Base-by-base conservation (phyloP, 2,329 filamentous ascomycete genomes). In the Botryosphaeria dothidea region DNA sequence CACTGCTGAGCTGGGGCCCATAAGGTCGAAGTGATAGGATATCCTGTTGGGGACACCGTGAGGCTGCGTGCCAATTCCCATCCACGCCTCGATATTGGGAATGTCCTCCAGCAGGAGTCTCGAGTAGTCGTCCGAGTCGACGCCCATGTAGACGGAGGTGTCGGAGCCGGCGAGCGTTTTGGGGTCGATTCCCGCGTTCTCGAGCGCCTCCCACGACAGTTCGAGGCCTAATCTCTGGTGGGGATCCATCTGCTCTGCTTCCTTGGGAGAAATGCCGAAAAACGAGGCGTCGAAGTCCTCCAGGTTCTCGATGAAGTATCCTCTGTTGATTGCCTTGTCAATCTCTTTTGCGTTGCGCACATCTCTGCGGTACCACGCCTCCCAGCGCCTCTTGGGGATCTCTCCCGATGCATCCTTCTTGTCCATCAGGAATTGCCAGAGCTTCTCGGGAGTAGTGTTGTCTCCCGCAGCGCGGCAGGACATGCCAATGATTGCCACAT, bases 1-100 rank as follows among this genome's bases (percentile, higher is more conserved):
- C 3, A 78, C 68, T 5, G 75, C 72, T n/a, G 68, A 68, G 49
- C 81, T 84, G 0, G 84, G 83, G 4, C 76, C 75, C 65, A 68
- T 70, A 6, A 78, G 67, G 57, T 76, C 71, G 17, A 77, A 64
- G 21, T 70, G 68, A 46, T 77, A 76, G 2, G 74, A 77, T 8
- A 78, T 76, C 5, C 76, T 67, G 67, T 77, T 76, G 9, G 76
- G 72, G 6, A 80, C 69, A 4, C 77, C 76, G 54, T 74, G 76
- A 31, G 71, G 74, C 0, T 77, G 75, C 0, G 77, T 80, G 0
- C 79, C 79, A 46, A 79, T 78, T 1, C 76, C 78, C 74, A 77
- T 78, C 71, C 72, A 78, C 0, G 78, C 72, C 21, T 77, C 75
- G 17, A 80, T 71, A 17, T 73, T 71, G 0, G 73, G 72, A 3